Evolutionary conservation across 495 filamentous ascomycete genomes (phyloP).

Genomic region (Podospora sp.): DNA sequence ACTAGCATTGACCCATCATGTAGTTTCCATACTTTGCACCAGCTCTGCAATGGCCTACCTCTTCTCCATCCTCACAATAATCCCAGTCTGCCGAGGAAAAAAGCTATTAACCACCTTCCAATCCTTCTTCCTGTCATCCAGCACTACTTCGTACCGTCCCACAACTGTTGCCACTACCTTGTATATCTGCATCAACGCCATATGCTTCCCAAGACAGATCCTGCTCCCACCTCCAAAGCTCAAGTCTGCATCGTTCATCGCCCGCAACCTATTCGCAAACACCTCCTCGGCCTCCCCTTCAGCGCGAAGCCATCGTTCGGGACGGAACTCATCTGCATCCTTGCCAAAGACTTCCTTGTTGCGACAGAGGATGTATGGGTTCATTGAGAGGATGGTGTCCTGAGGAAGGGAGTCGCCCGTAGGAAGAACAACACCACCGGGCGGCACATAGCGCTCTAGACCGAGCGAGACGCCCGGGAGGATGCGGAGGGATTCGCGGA

Average conservation of each 20-base stretch:
- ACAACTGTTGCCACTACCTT: slow-evolving; percentile 46
- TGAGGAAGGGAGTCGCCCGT: slow-evolving; percentile 23
- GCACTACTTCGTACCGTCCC: slow-evolving; percentile 36
- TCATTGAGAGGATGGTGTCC: slow-evolving; percentile 40
- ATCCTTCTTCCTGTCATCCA: slow-evolving; percentile 38
- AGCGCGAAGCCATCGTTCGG: slow-evolving; percentile 55
- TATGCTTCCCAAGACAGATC: slow-evolving; percentile 46
- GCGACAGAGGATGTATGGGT: slow-evolving; percentile 44
- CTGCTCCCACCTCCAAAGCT: slow-evolving; percentile 46
- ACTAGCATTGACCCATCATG: background rate
- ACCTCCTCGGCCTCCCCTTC: slow-evolving; percentile 30
- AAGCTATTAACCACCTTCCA: slow-evolving; percentile 43
- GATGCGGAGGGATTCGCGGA: slow-evolving; percentile 56
- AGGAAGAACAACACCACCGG: background rate
- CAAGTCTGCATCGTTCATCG: slow-evolving; percentile 38
- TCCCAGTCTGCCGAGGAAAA: slow-evolving; percentile 41
- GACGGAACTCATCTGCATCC: slow-evolving; percentile 53
- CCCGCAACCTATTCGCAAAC: slow-evolving; percentile 33
- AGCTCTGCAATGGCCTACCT: background rate
- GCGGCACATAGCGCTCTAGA: slow-evolving; percentile 50
- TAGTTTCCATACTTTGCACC: background rate
- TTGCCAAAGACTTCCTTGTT: slow-evolving; percentile 47
- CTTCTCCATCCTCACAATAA: slow-evolving; percentile 20
- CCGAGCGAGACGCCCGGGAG: slow-evolving; percentile 51
- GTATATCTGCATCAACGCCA: slow-evolving; percentile 46